Percentiles rank a stretch among this genome's conserved stretches.
Evolutionary conservation across 2,329 filamentous ascomycete species (phyloP).

Genomic region (Ampelomyces quisqualis): DNA sequence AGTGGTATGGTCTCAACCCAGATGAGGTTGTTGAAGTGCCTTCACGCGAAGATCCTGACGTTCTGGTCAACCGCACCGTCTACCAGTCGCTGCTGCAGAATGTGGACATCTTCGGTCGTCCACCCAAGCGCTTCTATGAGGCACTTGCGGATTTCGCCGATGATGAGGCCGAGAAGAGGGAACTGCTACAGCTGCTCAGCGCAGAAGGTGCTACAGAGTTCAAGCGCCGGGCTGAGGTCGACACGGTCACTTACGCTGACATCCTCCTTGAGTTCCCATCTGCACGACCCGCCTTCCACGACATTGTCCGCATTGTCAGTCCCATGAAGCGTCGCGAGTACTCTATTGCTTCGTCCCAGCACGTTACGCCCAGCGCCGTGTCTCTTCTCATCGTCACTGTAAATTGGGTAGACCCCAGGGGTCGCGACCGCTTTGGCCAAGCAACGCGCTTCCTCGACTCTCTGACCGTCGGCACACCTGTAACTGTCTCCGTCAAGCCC

Average conservation of each 20-base stretch:
- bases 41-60: constrained; percentile 71
- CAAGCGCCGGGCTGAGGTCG: constrained; percentile 87
- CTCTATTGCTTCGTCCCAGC: constrained; percentile 97
- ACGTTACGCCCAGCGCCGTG: constrained; percentile 86
- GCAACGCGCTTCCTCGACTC: constrained; percentile 85
- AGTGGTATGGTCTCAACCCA: constrained; percentile 80
- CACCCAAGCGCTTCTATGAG: constrained; percentile 98
- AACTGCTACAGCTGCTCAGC: constrained; percentile 69
- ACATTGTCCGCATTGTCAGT: constrained; percentile 81
- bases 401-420: constrained; percentile 86
- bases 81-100: constrained; percentile 91
- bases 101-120: constrained; percentile 93
- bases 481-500: constrained; percentile 94
- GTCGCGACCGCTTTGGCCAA: constrained; percentile 87
- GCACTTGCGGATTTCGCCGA: constrained; percentile 80
- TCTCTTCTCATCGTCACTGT: constrained; percentile 97
- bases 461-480: constrained; percentile 71
- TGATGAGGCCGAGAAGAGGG: constrained; percentile 78
- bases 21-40: constrained; percentile 89
- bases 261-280: constrained; percentile 86
- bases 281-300: constrained; percentile 83
- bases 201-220: constrained; percentile 84
- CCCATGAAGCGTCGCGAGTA: constrained; percentile 97
- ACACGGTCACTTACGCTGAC: constrained; percentile 88
- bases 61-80: constrained; percentile 84